Conservation (phyloP, 2,329 filamentous ascomycete species). For the Amesomyces nigricolor region DNA sequence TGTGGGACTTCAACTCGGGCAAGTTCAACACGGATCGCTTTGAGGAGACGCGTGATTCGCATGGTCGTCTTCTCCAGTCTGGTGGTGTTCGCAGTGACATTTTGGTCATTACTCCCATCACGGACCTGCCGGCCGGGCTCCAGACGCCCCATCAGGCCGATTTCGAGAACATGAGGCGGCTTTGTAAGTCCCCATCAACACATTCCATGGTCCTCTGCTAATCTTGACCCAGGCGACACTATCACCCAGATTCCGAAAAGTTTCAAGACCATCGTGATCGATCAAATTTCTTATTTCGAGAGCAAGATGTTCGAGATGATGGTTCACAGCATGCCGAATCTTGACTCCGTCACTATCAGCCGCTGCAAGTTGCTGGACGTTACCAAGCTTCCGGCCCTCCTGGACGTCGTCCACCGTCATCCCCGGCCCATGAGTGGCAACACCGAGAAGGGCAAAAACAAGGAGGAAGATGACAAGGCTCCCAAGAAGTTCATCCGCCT, state of each 20-base stretch:
- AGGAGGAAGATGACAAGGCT: neutral
- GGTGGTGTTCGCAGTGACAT: constrained; percentile 9
- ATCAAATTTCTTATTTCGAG: constrained; percentile 21
- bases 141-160: constrained; percentile 8
- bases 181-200: constrained; percentile 8
- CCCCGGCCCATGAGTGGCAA: neutral
- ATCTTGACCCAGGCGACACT: neutral
- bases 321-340: constrained; percentile 21
- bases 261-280: constrained; percentile 18
- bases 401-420: constrained; percentile 15
- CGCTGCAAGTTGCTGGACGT: constrained; percentile 23
- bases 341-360: constrained; percentile 19
- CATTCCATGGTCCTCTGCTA: no score
- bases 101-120: constrained; percentile 7
- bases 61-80: neutral
- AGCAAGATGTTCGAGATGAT: constrained; percentile 16
- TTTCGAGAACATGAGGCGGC: neutral
- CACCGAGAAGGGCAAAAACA: neutral
- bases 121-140: neutral
- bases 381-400: constrained; percentile 16
- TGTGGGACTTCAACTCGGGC: constrained; percentile 5
- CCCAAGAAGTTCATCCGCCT: constrained; percentile 12
- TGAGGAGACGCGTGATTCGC: neutral
- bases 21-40: neutral
- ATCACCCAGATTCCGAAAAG: constrained; percentile 4